Base-by-base conservation (phyloP, 495 filamentous ascomycete species). In the Talaromyces stipitatus region DNA sequence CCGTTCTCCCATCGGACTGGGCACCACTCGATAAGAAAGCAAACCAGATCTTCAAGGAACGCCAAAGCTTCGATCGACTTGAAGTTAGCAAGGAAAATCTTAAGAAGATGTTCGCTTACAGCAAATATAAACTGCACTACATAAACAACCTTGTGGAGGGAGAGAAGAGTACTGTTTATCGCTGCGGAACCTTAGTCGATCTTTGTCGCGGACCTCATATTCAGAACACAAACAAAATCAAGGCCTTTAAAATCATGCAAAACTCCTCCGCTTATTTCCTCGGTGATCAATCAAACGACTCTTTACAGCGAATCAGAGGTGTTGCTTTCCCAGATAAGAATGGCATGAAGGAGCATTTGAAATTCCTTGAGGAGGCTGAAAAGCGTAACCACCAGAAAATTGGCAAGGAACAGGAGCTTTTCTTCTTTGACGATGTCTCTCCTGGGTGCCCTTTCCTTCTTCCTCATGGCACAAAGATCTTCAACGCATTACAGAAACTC, bases 321-420 rank as follows among this genome's bases (percentile, higher is more conserved):
- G 85, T 98, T 50, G 95, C 91, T 23, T 98, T 97, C 72, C 95
- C 95, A 0, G 92, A 97, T 67, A 97, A 97, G 80, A 95, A 96
- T 77, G 78, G 78, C 62, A 87, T 97, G 80, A 80, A 84, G 12
- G 91, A 92, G 60, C 88, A 96, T 72, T 82, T 92, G 73, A 90
- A 92, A 59, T 92, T 95, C 69, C 72, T 98, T 7, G 94, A 96
- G 67, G 95, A 97, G 67, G 94, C 94, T 8, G 91, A 92, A 45
- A 95, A 96, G 79, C 85, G 95, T 58, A 92, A 97, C 65, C 94
- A 98, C 60, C 76, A 91, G 29, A 85, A 85, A 70, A 88, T 98
- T 59, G 95, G 92, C 54, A 88, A 85, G 61, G 92, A 96, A 36
- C 94, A 98, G 65, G 92, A 98, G 66, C 83, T 98, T 8, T 97